phyloP scores from a whole-genome alignment of 2,329 filamentous ascomycete genomes.

The Nakataea oryzae region DNA sequence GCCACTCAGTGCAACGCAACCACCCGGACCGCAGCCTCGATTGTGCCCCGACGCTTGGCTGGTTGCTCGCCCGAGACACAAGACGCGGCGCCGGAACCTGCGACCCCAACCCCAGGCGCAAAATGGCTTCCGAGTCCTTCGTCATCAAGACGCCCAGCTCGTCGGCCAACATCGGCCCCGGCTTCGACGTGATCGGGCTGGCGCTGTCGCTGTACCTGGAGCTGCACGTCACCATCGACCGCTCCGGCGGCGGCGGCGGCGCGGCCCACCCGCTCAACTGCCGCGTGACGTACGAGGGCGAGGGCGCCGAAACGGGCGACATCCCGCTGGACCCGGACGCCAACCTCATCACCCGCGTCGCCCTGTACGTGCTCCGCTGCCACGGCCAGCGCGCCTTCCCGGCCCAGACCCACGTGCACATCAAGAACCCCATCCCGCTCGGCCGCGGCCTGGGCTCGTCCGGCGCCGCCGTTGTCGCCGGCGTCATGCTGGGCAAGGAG shows the following conservation, averaged over 20 bases:
- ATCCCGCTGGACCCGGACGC: slow-evolving; percentile 75
- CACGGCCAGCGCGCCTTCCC: slow-evolving; percentile 82
- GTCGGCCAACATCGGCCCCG: slow-evolving; percentile 93
- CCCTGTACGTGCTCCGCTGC: slow-evolving; percentile 89
- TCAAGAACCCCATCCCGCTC: slow-evolving; percentile 90
- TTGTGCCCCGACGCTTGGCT: too few species aligned
- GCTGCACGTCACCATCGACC: slow-evolving; percentile 68
- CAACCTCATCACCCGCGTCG: slow-evolving; percentile 90
- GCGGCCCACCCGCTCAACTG: slow-evolving; percentile 65
- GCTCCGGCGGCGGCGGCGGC: slow-evolving; percentile 20
- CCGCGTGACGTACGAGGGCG: slow-evolving; percentile 80
- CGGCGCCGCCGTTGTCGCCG: slow-evolving; percentile 88
- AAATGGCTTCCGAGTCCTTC: slow-evolving; percentile 40
- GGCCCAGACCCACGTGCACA: slow-evolving; percentile 77
- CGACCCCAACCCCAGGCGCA: too few species aligned
- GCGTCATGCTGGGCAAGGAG: slow-evolving; percentile 86
- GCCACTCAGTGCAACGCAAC: too few species aligned
- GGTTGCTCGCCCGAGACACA: too few species aligned
- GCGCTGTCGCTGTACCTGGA: slow-evolving; percentile 92
- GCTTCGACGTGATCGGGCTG: slow-evolving; percentile 95
- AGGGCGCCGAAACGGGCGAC: slow-evolving; percentile 58
- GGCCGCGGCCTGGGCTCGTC: slow-evolving; percentile 91
- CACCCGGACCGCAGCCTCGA: too few species aligned
- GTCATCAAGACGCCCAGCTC: slow-evolving; percentile 80
- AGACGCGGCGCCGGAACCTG: too few species aligned